Percentiles rank a stretch among this genome's conserved stretches.
Conservation (phyloP, 1,284 basidiomycete genomes). For the Cutaneotrichosporon spelunceum region DNA sequence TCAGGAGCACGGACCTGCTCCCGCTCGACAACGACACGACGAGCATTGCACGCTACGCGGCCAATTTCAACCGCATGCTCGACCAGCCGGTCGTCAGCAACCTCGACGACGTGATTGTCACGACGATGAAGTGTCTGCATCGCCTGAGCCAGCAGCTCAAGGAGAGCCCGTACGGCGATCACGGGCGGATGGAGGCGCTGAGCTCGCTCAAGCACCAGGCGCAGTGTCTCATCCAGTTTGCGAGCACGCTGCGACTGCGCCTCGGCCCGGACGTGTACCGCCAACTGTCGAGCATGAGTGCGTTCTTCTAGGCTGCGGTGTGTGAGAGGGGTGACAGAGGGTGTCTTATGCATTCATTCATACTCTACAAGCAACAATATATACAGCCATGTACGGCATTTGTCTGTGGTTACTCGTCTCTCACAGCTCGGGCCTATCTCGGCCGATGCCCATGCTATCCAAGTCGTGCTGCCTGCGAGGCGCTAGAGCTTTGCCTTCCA, state of each 20-base stretch:
- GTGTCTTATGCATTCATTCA: background rate
- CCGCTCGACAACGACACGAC: slow-evolving; percentile 83
- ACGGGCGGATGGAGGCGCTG: slow-evolving; percentile 41
- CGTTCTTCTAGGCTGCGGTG: slow-evolving; percentile 21
- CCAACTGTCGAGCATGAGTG: slow-evolving; percentile 60
- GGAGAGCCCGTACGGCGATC: slow-evolving; percentile 63
- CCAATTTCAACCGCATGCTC: slow-evolving; percentile 79
- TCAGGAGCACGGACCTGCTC: slow-evolving; percentile 85
- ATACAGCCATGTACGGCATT: background rate
- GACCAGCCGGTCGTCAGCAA: slow-evolving; percentile 82
- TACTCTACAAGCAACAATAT: background rate
- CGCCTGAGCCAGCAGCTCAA: slow-evolving; percentile 74
- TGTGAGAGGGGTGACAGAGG: background rate
- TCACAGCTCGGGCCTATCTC: too few relatives aligned
- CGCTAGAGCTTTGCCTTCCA: slow-evolving; percentile 25
- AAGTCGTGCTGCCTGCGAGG: too few relatives aligned
- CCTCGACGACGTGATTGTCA: slow-evolving; percentile 79
- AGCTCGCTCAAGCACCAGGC: slow-evolving; percentile 47
- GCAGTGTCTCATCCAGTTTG: slow-evolving; percentile 71
- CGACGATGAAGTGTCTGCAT: slow-evolving; percentile 91
- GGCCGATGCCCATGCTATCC: background rate
- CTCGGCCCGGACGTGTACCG: slow-evolving; percentile 89
- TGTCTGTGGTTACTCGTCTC: background rate
- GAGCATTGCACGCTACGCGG: slow-evolving; percentile 78
- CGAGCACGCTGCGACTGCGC: slow-evolving; percentile 78